phyloP scores from a whole-genome alignment of 2,329 filamentous ascomycete genomes.

The Annulohypoxylon truncatum region DNA sequence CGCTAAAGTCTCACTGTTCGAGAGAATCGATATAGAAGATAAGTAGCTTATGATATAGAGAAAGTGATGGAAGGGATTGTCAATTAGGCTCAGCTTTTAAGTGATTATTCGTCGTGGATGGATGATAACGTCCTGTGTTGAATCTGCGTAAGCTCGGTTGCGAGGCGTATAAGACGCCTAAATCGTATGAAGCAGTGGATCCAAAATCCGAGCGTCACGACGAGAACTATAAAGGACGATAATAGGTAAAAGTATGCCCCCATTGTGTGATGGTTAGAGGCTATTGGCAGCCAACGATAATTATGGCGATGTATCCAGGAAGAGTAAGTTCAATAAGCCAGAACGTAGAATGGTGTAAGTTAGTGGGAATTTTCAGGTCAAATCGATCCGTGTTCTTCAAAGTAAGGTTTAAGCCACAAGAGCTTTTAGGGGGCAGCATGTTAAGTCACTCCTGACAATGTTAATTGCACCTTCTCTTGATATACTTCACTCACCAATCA shows the following conservation, averaged over 20 bases:
- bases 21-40: neutral
- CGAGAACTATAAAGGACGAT: neutral
- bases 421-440: too few relatives aligned
- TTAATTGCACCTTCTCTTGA: too few relatives aligned
- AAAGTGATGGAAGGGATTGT: neutral
- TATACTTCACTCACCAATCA: neutral
- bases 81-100: too few relatives aligned
- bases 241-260: neutral
- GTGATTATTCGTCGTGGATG: too few relatives aligned
- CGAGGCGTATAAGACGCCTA: too few relatives aligned
- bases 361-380: too few relatives aligned
- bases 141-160: too few relatives aligned
- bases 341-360: neutral
- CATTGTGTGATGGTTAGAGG: neutral
- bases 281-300: neutral
- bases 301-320: neutral
- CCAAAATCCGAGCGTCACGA: neutral
- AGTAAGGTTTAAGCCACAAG: too few relatives aligned
- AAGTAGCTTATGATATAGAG: too few relatives aligned
- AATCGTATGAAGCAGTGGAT: neutral
- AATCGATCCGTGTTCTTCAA: too few relatives aligned
- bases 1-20: neutral
- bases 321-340: neutral
- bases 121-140: too few relatives aligned
- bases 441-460: too few relatives aligned